Evolutionary conservation across 2,329 filamentous ascomycete genomes (phyloP).

Genomic region (Verticillium nonalfalfae): DNA sequence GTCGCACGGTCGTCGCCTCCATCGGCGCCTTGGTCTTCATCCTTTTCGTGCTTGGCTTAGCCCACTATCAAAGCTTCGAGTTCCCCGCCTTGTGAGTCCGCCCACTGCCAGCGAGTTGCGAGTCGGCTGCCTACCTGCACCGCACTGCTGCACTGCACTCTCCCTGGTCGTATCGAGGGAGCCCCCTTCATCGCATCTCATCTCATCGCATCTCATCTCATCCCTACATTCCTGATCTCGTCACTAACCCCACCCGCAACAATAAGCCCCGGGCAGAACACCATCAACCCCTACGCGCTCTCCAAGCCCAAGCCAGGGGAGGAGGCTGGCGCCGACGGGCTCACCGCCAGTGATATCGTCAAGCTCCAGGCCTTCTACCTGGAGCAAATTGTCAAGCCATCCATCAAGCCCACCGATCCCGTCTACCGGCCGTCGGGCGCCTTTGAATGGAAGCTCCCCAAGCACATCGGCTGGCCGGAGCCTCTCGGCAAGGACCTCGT

Average conservation of each 20-base stretch:
- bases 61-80: conserved; percentile 22
- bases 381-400: conserved; percentile 22
- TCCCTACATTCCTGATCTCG: not conserved
- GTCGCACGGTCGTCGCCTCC: conserved; percentile 17
- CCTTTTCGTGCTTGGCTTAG: conserved; percentile 21
- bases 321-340: conserved; percentile 1
- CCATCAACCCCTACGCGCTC: conserved; percentile 7
- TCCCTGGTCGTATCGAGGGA: not conserved
- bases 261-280: not conserved
- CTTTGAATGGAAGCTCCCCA: conserved; percentile 22
- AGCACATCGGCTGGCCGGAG: conserved; percentile 21
- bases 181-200: too few relatives aligned
- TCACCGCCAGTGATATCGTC: not conserved
- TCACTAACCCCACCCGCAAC: not conserved
- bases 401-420: conserved; percentile 15
- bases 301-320: conserved; percentile 9
- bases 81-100: conserved; percentile 12
- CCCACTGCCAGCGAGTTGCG: not conserved
- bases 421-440: conserved; percentile 23
- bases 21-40: conserved; percentile 24
- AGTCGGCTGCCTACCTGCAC: not conserved
- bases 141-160: not conserved
- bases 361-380: conserved; percentile 24
- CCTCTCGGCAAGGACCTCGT: conserved; percentile 30
- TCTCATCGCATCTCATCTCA: not conserved